Base-by-base conservation (phyloP, 2,329 filamentous ascomycete species). In the Colletotrichum cuscutae region DNA sequence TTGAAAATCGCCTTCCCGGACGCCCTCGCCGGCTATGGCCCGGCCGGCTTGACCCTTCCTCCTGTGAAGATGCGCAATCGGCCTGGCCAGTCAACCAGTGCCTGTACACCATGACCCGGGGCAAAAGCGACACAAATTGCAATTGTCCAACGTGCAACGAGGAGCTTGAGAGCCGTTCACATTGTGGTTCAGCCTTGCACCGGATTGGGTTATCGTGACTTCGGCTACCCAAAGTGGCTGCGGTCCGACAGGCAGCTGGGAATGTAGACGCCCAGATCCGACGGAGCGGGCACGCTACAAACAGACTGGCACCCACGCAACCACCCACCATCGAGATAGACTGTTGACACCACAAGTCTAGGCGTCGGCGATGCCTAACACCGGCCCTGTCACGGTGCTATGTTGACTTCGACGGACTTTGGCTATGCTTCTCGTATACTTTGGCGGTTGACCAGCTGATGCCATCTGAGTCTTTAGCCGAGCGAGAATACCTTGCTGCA, bases 171-270 rank as follows among this genome's bases (percentile, higher is more conserved):
- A 3, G 54, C 19, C n/a, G 24, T n/a, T 42, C 28, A 19, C 26
- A 12, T 8, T n/a, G 37, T 24, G 52, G 28, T 37, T 30, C 24
- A 24, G 26, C 28, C 19, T 28, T 13, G 19, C 22, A 13, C 58
- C 64, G 58, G 64, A 63, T 62, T 42, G 15, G 58, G 64, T 22
- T n/a, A 62, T 61, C 63, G 56, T 30, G 30, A 58, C 19, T 58
- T 61, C 53, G 46, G 54, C 56, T 57, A 28, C 22, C 22, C 19
- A 37, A 65, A 24, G n/a, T 56, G 24, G 56, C 37, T 42, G 24
- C 52, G 26, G 32, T 35, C 32, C 63, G 57, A 46, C 42, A 67
- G 57, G 5, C 26, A 42, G 32, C 53, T 57, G 56, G 49, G n/a
- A 30, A 24, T 7, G 15, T 35, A 22, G 49, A 28, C 32, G n/a